Base-by-base conservation (phyloP, 495 filamentous ascomycete species). In the Tuber borchii region DNA sequence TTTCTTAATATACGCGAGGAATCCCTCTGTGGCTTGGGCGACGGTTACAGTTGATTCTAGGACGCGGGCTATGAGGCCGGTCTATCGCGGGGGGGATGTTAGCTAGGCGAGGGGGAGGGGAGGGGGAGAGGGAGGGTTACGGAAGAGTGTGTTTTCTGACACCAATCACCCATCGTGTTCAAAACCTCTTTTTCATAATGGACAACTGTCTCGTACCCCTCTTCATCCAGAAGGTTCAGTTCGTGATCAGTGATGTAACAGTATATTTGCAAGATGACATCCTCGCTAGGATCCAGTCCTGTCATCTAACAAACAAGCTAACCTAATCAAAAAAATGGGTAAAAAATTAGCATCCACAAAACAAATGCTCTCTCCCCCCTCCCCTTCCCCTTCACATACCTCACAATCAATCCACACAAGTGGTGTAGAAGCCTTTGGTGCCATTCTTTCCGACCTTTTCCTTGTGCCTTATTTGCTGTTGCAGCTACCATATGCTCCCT, bases 331-430 rank as follows among this genome's bases (percentile, higher is more conserved):
- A 43, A 44, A 56, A 70, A 26, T 26, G 2, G 2, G 20, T 22
- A 22, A 51, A 22, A 69, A 16, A 70, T 73, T 44, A 48, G 71
- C 40, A 4, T 5, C 12, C 26, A 65, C 12, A 3, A n/a, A n/a
- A 17, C 14, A 16, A 65, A 34, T 34, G n/a, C n/a, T n/a, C n/a
- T n/a, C 26, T 43, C 40, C 34, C 37, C 19, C 34, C 20, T 31
- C 4, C 34, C 43, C 9, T 14, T 77, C 31, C 17, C n/a, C 26
- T 16, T 46, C 65, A 73, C 85, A 74, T 84, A 94, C 92, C 86
- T 97, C 93, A 83, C 93, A 96, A 83, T 96, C 93, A 72, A 97
- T 93, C 90, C 91, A 93, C 48, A 93, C 91, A 45, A 93, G 82
- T 10, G 91, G 91, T 76, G 76, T 71, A 45, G 80, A 81, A 42